Base-by-base conservation (phyloP, 345 rosid genomes). In the Salix udensis region DNA sequence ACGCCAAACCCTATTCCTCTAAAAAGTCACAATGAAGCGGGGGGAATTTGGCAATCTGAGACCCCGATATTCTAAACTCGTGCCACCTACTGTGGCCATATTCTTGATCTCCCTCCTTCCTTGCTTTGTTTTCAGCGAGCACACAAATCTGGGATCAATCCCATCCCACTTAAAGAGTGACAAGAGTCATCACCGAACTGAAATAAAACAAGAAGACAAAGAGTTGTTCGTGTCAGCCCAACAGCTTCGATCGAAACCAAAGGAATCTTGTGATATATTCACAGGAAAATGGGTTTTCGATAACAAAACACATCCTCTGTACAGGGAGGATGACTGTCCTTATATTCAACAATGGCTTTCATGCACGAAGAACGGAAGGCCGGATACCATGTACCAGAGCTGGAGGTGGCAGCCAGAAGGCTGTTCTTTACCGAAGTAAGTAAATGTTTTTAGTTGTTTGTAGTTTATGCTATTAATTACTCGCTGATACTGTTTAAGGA, bases 371-470 rank as follows among this genome's bases (percentile, higher is more conserved):
- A 81, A 81, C 50, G 80, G 84, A 21, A 81, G 84, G 23, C 67
- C 21, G 44, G 84, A 81, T 73, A 62, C 84, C 30, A 36, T 77
- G 39, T 81, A 81, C 44, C 84, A 77, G 74, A 76, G 77, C 18
- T 81, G 84, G 84, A 81, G 74, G 73, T 81, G 84, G 84, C 80
- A 81, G 42, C 84, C 84, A 26, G 73, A 24, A 24, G 61, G 77
- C 8, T 81, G 80, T 69, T 81, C 80, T 46, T 77, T 81, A 64
- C 84, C 84, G 37, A 73, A 64, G 84, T 77, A 73, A 77, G 64
- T 67, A 36, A 7, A 34, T 21, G 0, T 19, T 18, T 76, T 70
- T 12, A 66, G 18, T 62, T 62, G 6, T 62, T 28, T 62, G 66
- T 4, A 64, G 52, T 68, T 13, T 12, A 91, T 42, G 14, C 46